Conservation (phyloP, 2,329 filamentous ascomycete genomes). For the Cadophora malorum region DNA sequence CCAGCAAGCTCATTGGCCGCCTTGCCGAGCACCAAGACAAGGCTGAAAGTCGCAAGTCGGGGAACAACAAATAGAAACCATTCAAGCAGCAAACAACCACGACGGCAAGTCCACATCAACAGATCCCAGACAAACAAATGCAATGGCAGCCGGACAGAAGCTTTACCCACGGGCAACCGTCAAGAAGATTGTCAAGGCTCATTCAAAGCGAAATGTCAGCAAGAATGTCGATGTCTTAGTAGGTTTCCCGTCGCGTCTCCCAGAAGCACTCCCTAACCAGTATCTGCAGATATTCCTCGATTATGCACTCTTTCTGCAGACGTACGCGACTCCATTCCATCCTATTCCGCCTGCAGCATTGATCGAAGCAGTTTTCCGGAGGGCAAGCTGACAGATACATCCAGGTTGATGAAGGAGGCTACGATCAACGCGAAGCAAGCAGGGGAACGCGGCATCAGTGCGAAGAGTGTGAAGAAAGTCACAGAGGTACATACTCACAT, state of each 20-base stretch:
- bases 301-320: conserved; percentile 80
- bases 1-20: conserved; percentile 18
- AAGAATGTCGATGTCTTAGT: conserved; percentile 89
- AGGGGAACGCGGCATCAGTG: conserved; percentile 76
- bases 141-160: conserved; percentile 62
- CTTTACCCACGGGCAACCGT: conserved; percentile 84
- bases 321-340: conserved; percentile 49
- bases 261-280: conserved; percentile 24
- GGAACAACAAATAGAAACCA: background rate
- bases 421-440: conserved; percentile 76
- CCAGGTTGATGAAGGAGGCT: conserved; percentile 79
- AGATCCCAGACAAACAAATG: background rate
- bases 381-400: conserved; percentile 28
- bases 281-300: conserved; percentile 79
- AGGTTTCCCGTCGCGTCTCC: conserved; percentile 44
- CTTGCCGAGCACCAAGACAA: conserved; percentile 21
- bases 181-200: conserved; percentile 89
- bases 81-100: background rate
- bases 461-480: conserved; percentile 77
- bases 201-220: conserved; percentile 79
- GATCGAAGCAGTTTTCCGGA: background rate
- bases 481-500: conserved; percentile 64
- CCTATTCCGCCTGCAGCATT: background rate
- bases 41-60: conserved; percentile 9
- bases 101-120: background rate